Evolutionary conservation across 257 asterid species (phyloP).

Genomic region (Nicotiana knightiana): DNA sequence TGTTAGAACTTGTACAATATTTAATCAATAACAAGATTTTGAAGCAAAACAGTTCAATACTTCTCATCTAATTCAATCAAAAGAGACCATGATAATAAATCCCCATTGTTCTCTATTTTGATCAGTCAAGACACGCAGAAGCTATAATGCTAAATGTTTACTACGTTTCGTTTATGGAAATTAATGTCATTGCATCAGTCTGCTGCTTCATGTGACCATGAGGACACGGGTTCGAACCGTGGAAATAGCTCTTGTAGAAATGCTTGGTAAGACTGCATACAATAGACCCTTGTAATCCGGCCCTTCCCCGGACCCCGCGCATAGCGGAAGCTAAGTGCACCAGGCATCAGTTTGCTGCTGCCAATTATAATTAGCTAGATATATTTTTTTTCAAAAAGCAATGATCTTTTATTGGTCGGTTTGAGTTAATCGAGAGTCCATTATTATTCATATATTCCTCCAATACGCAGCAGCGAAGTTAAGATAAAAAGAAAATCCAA

Average conservation of each 20-base stretch:
- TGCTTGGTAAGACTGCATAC: too few species aligned
- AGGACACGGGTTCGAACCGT: too few species aligned
- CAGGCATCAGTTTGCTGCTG: neutral
- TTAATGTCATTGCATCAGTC: neutral
- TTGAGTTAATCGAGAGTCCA: neutral
- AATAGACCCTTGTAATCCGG: too few species aligned
- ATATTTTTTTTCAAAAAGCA: neutral
- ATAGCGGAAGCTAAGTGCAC: too few species aligned
- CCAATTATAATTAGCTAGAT: neutral
- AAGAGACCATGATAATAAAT: neutral
- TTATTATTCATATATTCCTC: neutral
- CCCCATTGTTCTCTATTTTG: neutral
- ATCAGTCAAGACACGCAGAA: neutral
- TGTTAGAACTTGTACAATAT: neutral
- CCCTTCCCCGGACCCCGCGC: too few species aligned
- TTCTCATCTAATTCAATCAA: neutral
- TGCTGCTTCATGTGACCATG: too few species aligned
- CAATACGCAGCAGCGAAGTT: neutral
- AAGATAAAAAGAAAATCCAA: neutral
- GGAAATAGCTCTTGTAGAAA: too few species aligned
- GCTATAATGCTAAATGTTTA: neutral
- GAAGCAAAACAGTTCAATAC: neutral
- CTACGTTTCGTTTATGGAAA: neutral
- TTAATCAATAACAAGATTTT: neutral
- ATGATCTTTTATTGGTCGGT: neutral